phyloP scores from a whole-genome alignment of 2,329 filamentous ascomycete genomes.

The Zymoseptoria ardabiliae region DNA sequence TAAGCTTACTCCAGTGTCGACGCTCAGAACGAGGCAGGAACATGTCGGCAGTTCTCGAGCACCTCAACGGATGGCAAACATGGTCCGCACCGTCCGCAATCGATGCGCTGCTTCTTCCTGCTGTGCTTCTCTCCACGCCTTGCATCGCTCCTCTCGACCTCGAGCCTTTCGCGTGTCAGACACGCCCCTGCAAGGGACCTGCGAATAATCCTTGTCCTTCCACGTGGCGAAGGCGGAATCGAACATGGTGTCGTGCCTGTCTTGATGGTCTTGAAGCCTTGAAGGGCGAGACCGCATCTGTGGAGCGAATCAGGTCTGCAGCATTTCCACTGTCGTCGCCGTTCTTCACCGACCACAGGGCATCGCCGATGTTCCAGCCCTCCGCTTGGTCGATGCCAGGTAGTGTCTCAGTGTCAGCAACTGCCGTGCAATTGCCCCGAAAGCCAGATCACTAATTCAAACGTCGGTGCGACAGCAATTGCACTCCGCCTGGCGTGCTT shows the following conservation, averaged over 20 bases:
- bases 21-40: neutral
- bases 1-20: neutral
- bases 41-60: neutral
- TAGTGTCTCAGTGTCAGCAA: no score
- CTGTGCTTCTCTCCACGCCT: neutral
- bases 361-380: no score
- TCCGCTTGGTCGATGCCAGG: no score
- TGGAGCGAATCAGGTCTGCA: neutral
- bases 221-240: neutral
- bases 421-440: no score
- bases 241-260: neutral
- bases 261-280: neutral
- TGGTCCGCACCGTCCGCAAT: neutral
- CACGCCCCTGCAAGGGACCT: neutral
- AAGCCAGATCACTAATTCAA: no score
- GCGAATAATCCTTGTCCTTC: neutral
- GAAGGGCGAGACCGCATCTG: neutral
- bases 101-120: neutral
- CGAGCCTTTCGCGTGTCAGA: neutral
- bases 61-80: no score
- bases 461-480: no score
- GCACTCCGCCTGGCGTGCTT: no score
- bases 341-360: no score
- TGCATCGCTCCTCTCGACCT: neutral
- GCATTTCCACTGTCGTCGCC: no score